Base-by-base conservation (phyloP, 225 moss, liverwort and hornwort genomes). In the Physcomitrium patens region DNA sequence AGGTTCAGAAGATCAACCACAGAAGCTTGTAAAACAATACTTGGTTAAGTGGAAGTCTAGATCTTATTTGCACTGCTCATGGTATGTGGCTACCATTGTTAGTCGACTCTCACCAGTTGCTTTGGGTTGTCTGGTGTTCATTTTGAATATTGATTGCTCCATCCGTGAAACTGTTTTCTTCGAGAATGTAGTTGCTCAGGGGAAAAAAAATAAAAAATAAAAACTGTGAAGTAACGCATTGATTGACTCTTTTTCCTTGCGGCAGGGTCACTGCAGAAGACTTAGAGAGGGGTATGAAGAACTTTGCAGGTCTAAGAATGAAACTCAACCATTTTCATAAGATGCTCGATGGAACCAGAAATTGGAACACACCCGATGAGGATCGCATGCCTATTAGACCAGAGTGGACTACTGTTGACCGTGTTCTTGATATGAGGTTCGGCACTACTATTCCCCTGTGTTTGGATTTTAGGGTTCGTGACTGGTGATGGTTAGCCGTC, bases 351-450 rank as follows among this genome's bases (percentile, higher is more conserved):
- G 89, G 93, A 76, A 70, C 93, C 51, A 93, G 80, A 78, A 94
- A 84, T 63, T 82, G 91, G 85, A 92, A 94, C 61, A 91, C 94
- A 22, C 81, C 94, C 13, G 97, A 99, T 19, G 97, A 99, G 81
- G 97, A 99, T 82, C 93, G 97, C 55, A 79, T 94, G 70, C 87
- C 93, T 49, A 89, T 99, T 48, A 84, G 97, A 85, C 91, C 97
- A 10, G 97, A 99, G 84, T 99, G 97, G 97, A 99, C 97, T n/a
- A 99, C 94, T 70, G 95, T 95, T 71, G 97, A 99, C 77, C 90
- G 97, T 48, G 86, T 99, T 55, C 94, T 99, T 67, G 94, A 99
- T 70, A 91, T 79, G 76, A 91, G 96, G 96, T 86, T 70, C 18
- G 72, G 14, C 37, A 53, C 12, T 0, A 13, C 23, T 22, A 47